Base-by-base conservation (phyloP, 1,139 yeast species). In the Casaregolazyma lundiana region DNA sequence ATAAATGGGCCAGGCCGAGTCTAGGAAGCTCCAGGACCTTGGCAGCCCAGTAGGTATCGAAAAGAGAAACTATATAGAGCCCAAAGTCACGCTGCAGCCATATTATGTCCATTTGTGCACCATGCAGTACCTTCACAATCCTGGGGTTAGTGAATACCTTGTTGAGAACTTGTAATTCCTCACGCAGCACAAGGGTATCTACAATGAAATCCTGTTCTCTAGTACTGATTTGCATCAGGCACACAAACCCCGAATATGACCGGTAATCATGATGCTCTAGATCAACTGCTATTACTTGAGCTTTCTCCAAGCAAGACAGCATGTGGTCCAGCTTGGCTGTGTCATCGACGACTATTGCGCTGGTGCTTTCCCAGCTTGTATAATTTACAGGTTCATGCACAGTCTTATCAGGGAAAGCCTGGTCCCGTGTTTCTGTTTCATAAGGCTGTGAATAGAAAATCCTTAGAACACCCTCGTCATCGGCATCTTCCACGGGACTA, bases 71-170 rank as follows among this genome's bases (percentile, higher is more conserved):
- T 18, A 94, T 70, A 58, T 94, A 94, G 11, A 94, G 68, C 0
- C 99, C 99, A 53, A 94, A 74, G 62, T 94, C 98, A 55, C 98
- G 75, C 67, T 94, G 99, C 37, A 94, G 72, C 99, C 99, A 94
- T 43, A 88, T 83, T 7, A 92, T 85, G 70, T 94, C 99, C 96
- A 89, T 89, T 54, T 81, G 83, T 0, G 98, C 96, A 53, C 99
- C 98, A 62, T 94, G 99, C 56, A 94, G 79, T 0, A 94, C 95
- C 62, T 94, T 94, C 32, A 88, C 71, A 30, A 90, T 81, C 4
- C 67, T 59, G 0, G 97, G 97, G 63, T 92, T 71, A 2, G 97
- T 76, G 55, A 92, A 89, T 1, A 90, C 77, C 44, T 70, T 72
- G 66, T 94, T 94, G 50, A 94, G 70, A 0, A 69, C 67, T 39